Evolutionary conservation across 805 yeast genomes (phyloP).

Genomic region (Monosporozyma unispora): DNA sequence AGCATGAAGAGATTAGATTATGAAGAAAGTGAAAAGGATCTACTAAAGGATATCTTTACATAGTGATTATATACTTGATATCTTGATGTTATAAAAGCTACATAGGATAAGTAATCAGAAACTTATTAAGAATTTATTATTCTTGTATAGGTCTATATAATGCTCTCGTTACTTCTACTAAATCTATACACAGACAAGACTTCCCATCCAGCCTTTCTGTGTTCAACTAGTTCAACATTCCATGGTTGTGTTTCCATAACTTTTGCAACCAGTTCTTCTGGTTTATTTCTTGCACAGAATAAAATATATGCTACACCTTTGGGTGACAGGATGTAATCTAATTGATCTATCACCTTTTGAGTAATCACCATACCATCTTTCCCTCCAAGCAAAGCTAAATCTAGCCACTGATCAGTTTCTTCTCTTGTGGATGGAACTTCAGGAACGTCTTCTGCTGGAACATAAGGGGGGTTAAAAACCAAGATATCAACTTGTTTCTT

Average conservation of each 20-base stretch:
- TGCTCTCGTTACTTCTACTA: slow-evolving; percentile 3
- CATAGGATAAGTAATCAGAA: no score
- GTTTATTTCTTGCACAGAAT: slow-evolving; percentile 87
- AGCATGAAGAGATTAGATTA: slow-evolving; percentile 38
- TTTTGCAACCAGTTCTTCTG: slow-evolving; percentile 43
- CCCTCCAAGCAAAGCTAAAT: slow-evolving; percentile 86
- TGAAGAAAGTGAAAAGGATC: slow-evolving; percentile 45
- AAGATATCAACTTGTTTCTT: slow-evolving; percentile 52
- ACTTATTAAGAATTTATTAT: neutral
- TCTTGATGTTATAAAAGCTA: no score
- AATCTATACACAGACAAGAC: slow-evolving; percentile 70
- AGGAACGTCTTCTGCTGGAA: slow-evolving; percentile 78
- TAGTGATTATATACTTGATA: neutral
- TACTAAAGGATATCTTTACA: slow-evolving; percentile 47
- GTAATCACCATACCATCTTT: slow-evolving; percentile 85
- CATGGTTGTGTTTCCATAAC: slow-evolving; percentile 41
- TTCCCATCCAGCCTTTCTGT: slow-evolving; percentile 94
- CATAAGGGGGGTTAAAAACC: slow-evolving; percentile 94
- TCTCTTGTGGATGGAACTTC: slow-evolving; percentile 36
- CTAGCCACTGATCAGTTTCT: slow-evolving; percentile 64
- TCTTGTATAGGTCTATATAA: neutral
- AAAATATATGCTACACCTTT: slow-evolving; percentile 77
- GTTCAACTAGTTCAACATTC: slow-evolving; percentile 43
- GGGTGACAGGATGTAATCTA: slow-evolving; percentile 44
- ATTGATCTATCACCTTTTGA: slow-evolving; percentile 43